phyloP scores from a whole-genome alignment of 176 grass and related monocot genomes.

The Rhipidocladum racemiflorum region DNA sequence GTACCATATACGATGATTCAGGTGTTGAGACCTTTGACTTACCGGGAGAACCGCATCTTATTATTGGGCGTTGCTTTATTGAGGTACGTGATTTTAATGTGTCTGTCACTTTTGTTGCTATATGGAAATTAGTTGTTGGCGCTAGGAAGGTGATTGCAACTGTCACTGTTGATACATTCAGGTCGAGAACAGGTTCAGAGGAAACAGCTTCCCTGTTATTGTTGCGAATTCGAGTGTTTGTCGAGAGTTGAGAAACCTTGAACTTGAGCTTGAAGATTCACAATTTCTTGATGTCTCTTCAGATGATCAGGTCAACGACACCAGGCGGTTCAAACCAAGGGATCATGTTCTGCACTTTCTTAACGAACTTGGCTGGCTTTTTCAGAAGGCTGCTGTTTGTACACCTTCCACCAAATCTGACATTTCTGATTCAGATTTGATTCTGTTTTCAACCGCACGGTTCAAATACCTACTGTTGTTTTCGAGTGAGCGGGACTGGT shows the following conservation, averaged over 20 bases:
- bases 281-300: conserved; percentile 41
- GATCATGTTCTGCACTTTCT: conserved; percentile 77
- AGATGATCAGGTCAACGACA: conserved; percentile 55
- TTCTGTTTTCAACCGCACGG: conserved; percentile 64
- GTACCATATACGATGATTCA: conserved; percentile 98
- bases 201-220: conserved; percentile 90
- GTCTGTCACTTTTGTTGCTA: neutral
- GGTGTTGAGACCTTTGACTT: conserved; percentile 88
- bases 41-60: conserved; percentile 58
- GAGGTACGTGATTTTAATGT: conserved; percentile 50
- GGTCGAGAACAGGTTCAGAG: conserved; percentile 99
- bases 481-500: conserved; percentile 85
- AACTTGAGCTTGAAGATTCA: conserved; percentile 67
- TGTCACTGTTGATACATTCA: conserved; percentile 45
- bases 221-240: conserved; percentile 73
- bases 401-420: conserved; percentile 20
- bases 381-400: conserved; percentile 59
- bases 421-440: conserved; percentile 33
- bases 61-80: conserved; percentile 80
- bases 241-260: conserved; percentile 73
- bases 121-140: conserved; percentile 5
- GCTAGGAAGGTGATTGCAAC: conserved; percentile 31
- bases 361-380: conserved; percentile 98
- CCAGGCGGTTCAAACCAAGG: conserved; percentile 43
- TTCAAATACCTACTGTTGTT: conserved; percentile 83